Evolutionary conservation across 345 rosid species (phyloP).

Genomic region (Murraya koenigii): DNA sequence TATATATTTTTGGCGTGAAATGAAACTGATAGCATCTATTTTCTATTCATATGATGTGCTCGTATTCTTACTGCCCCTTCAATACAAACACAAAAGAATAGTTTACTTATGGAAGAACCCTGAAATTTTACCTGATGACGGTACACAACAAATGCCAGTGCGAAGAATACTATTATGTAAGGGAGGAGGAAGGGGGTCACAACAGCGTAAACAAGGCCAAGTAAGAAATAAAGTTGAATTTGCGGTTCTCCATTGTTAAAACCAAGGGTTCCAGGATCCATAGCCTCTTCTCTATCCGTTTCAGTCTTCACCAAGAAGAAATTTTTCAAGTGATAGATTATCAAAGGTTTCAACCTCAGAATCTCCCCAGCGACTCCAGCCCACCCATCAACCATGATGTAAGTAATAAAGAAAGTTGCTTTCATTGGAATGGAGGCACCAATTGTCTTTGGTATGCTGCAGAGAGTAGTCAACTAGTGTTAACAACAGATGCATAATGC

Average conservation of each 20-base stretch:
- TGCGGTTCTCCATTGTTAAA: conserved; percentile 94
- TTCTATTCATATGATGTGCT: not conserved
- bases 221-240: conserved; percentile 90
- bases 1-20: too few relatives aligned
- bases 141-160: conserved; percentile 74
- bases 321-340: conserved; percentile 77
- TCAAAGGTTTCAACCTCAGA: conserved; percentile 70
- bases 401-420: conserved; percentile 95
- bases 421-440: conserved; percentile 95
- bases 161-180: conserved; percentile 78
- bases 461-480: not conserved
- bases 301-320: conserved; percentile 87
- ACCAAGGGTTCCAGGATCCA: conserved; percentile 94
- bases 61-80: not conserved
- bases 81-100: not conserved
- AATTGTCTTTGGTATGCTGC: conserved; percentile 85
- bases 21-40: not conserved
- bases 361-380: conserved; percentile 98
- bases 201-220: conserved; percentile 88
- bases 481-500: not conserved
- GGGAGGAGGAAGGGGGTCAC: conserved; percentile 90
- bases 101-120: not conserved
- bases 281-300: conserved; percentile 91
- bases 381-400: conserved; percentile 98
- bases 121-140: conserved; percentile 75